These are phyloP conservation scores for Halocafeteria seosinensis DNA, from an alignment of 108 stramenopile genomes.

Conservation along the genomic window DNA sequence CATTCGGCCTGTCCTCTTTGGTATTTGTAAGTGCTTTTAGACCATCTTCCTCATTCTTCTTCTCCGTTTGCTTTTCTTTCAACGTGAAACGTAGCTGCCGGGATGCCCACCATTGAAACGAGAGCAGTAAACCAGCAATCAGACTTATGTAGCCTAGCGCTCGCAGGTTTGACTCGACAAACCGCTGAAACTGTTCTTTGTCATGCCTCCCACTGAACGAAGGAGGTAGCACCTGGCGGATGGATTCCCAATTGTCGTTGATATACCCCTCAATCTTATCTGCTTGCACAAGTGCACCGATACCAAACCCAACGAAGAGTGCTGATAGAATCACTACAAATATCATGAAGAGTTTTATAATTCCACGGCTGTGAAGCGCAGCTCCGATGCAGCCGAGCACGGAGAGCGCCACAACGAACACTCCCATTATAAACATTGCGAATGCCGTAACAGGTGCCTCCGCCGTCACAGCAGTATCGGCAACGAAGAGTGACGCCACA, in stretches of 20 bases:
- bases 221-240: neutral
- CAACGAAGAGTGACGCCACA: neutral
- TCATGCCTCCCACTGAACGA: neutral
- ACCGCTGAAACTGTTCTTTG: neutral
- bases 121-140: neutral
- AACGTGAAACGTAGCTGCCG: neutral
- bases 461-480: neutral
- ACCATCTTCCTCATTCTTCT: neutral
- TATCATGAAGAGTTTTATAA: neutral
- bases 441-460: neutral
- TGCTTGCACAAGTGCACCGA: neutral
- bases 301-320: neutral
- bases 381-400: neutral
- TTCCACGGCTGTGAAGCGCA: neutral
- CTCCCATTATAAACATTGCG: slow-evolving; percentile 1
- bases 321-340: neutral
- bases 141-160: neutral
- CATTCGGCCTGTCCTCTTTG: neutral
- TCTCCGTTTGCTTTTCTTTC: neutral
- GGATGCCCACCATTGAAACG: neutral
- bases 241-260: neutral
- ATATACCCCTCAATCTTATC: neutral
- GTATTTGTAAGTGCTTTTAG: no score
- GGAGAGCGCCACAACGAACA: neutral
- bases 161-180: neutral